Evolutionary conservation across 225 moss, liverwort and hornwort species (phyloP).

Genomic region (Antitrichia curtipendula): DNA sequence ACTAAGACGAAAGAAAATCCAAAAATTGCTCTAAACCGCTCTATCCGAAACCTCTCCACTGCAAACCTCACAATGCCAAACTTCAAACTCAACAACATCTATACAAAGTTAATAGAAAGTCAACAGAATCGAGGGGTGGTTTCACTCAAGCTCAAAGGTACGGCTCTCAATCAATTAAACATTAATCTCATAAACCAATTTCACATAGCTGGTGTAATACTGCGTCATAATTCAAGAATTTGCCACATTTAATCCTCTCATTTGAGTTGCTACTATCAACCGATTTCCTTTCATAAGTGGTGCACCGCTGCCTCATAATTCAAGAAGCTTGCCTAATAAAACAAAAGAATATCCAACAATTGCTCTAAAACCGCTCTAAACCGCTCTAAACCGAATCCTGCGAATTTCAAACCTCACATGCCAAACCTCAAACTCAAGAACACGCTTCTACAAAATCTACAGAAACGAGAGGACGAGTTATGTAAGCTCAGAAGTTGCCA

Average conservation of each 20-base stretch:
- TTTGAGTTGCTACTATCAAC: no score
- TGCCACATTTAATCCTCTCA: not conserved
- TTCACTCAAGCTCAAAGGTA: not conserved
- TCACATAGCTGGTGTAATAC: not conserved
- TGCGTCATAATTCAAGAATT: not conserved
- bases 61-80: not conserved
- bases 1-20: not conserved
- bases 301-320: not conserved
- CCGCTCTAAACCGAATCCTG: not conserved
- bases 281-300: no score
- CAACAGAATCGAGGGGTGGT: not conserved
- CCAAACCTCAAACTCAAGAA: not conserved
- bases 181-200: not conserved
- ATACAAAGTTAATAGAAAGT: not conserved
- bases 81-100: not conserved
- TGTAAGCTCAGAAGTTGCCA: not conserved
- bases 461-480: not conserved
- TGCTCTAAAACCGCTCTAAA: not conserved
- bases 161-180: not conserved
- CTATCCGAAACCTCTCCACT: not conserved
- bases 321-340: not conserved
- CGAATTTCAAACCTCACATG: not conserved
- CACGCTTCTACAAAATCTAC: not conserved
- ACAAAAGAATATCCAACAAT: not conserved
- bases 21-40: not conserved